Evolutionary conservation across 164 flowering plant genomes (phyloP), one percentile per base, ranked within the genome.

Genomic region (Sextonia rubra): DNA sequence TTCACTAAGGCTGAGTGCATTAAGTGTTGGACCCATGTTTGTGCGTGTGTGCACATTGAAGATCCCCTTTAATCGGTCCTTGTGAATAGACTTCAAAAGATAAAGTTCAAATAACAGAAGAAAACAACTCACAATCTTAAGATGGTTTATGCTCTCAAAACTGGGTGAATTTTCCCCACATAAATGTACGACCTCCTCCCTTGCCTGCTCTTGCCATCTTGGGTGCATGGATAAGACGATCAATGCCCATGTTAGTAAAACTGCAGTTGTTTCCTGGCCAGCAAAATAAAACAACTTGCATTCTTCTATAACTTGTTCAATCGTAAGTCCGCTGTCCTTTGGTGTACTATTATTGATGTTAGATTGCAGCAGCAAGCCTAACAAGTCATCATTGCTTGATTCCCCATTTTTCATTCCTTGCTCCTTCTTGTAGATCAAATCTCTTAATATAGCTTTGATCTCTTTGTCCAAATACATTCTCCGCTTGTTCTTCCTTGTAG

Each of bases 281-380:
- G 73, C 73, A 60, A 70, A 70, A 32, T 70, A 70, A 18, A 70
- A 70, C 15, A 70, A 44, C 32, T 30, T 70, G 52, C 73, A 70
- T 37, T 70, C 73, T 20, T 70, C 73, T 29, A 70, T 60, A 44
- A 70, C 73, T 18, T 70, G 66, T 6, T 70, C 73, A 4, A 58
- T 58, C 1, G 66, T 70, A 61, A 69, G 20, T 24, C 63, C 44
- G 3, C 62, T 61, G 8, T 52, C n/a, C 20, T 52, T 5, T 52
- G 17, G 58, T 1, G 4, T 61, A 24, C 64, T 22, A 2, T 61
- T 24, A 25, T 7, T 20, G 18, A 9, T 24, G 55, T 72, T 78
- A 3, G 78, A 78, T 29, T 75, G 70, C 68, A 75, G 24, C 26
- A 75, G 32, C 60, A 72, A 49, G 15, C 81, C 78, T 47, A 78